Percentiles rank a stretch among this genome's conserved stretches.
Evolutionary conservation across 2,329 filamentous ascomycete genomes (phyloP).

Genomic region (Calonectria pseudoturangicola): DNA sequence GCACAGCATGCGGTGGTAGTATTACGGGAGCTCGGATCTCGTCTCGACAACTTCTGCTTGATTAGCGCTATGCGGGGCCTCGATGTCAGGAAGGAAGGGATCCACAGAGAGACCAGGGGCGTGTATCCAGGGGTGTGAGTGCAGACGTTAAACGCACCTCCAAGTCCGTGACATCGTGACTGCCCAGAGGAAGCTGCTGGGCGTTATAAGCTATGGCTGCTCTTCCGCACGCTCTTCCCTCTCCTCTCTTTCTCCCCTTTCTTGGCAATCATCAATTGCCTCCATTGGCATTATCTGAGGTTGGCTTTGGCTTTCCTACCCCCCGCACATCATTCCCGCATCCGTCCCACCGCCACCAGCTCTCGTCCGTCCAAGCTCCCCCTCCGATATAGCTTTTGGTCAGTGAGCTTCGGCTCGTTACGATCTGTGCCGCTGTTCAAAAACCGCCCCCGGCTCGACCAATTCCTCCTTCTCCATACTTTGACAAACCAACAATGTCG

Average conservation of each 20-base stretch:
- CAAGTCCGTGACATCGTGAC: slow-evolving; percentile 3
- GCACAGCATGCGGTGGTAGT: slow-evolving; percentile 22
- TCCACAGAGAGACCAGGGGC: slow-evolving; percentile 38
- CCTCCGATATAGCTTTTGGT: slow-evolving; percentile 29
- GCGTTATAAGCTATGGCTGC: slow-evolving; percentile 9
- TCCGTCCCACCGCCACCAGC: slow-evolving; percentile 35
- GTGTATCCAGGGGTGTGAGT: slow-evolving; percentile 37
- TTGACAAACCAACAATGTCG: slow-evolving; percentile 1
- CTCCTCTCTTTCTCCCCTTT: neutral
- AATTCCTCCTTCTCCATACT: neutral
- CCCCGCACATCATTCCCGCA: slow-evolving; percentile 45
- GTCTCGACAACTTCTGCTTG: slow-evolving; percentile 19
- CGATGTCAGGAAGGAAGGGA: slow-evolving; percentile 41
- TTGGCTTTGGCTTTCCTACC: slow-evolving; percentile 29
- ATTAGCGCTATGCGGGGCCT: slow-evolving; percentile 34
- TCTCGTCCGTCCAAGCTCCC: slow-evolving; percentile 41
- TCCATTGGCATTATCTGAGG: slow-evolving; percentile 14
- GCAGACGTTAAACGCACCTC: slow-evolving; percentile 27
- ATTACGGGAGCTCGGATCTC: slow-evolving; percentile 35
- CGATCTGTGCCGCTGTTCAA: slow-evolving; percentile 9
- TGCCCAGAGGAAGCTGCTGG: neutral
- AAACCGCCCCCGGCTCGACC: neutral
- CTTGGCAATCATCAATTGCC: slow-evolving; percentile 32
- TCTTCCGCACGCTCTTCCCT: slow-evolving; percentile 11
- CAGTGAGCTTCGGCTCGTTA: slow-evolving; percentile 19